phyloP scores from a whole-genome alignment of 192 early-diverging fungal species.

The Backusella tuberculispora region DNA sequence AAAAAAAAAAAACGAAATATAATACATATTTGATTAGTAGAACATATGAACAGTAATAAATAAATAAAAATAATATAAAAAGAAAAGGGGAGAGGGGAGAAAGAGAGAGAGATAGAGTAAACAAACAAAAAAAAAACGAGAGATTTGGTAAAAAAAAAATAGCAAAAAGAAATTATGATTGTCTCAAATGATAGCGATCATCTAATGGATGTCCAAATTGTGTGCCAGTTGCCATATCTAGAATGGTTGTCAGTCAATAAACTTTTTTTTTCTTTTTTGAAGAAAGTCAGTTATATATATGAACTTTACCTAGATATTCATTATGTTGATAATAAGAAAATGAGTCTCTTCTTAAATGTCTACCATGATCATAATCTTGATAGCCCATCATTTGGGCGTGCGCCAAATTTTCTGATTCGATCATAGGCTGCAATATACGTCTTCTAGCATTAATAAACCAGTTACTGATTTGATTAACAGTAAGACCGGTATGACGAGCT shows the following conservation, averaged over 20 bases:
- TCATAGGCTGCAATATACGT: conserved; percentile 56
- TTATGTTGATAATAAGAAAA: neutral
- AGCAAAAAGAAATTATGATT: neutral
- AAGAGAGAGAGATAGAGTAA: no score
- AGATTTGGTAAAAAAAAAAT: neutral
- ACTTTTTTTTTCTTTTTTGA: no score
- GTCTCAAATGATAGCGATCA: conserved; percentile 11
- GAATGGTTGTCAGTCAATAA: neutral
- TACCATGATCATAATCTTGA: neutral
- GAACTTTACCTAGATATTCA: neutral
- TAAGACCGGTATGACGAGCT: conserved; percentile 50
- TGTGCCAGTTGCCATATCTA: neutral
- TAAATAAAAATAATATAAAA: conserved; percentile 12
- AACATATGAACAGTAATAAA: conserved; percentile 11
- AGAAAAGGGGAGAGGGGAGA: neutral
- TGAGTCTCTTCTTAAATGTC: conserved; percentile 5
- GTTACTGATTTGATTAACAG: conserved; percentile 61
- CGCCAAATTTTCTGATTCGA: conserved; percentile 26
- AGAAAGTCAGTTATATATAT: neutral
- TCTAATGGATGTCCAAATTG: conserved; percentile 10
- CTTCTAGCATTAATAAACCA: conserved; percentile 68
- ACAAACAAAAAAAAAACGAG: neutral
- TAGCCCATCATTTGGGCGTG: conserved; percentile 19
- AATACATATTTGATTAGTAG: conserved; percentile 10
- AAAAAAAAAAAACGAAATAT: conserved; percentile 6